Percentiles rank a stretch among this genome's conserved stretches.
Evolutionary conservation across 345 rosid species (phyloP).

Genomic region (Leavenworthia alabamica): DNA sequence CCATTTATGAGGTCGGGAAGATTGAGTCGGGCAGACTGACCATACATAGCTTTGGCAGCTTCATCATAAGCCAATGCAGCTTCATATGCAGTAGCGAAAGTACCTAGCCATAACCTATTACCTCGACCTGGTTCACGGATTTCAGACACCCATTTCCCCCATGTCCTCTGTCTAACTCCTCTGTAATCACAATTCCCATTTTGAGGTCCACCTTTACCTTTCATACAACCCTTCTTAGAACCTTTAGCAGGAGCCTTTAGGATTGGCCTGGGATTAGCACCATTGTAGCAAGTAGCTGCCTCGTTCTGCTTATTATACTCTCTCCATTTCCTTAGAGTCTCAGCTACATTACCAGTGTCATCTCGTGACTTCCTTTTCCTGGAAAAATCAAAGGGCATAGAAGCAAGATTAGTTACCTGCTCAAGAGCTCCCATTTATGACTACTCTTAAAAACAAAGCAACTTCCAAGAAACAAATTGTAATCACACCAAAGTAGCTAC

Average conservation of each 20-base stretch:
- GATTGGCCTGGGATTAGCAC: slow-evolving; percentile 7
- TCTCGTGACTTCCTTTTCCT: slow-evolving; percentile 54
- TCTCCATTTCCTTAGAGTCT: slow-evolving; percentile 60
- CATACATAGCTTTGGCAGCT: slow-evolving; percentile 73
- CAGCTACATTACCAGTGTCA: slow-evolving; percentile 37
- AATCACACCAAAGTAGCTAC: slow-evolving; percentile 5
- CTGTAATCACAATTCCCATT: slow-evolving; percentile 47
- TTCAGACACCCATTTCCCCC: slow-evolving; percentile 99
- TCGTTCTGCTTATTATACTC: slow-evolving; percentile 38
- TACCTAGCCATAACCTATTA: slow-evolving; percentile 77
- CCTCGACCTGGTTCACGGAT: slow-evolving; percentile 68
- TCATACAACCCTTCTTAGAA: slow-evolving; percentile 84
- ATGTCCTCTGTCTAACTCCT: slow-evolving; percentile 84
- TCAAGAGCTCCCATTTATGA: slow-evolving; percentile 27
- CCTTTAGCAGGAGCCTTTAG: slow-evolving; percentile 61
- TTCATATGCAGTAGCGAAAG: slow-evolving; percentile 52
- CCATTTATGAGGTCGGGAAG: slow-evolving; percentile 27
- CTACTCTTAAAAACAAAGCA: neutral
- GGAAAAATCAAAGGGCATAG: slow-evolving; percentile 11
- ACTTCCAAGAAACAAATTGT: slow-evolving; percentile 2
- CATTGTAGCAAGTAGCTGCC: slow-evolving; percentile 8
- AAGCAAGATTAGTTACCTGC: slow-evolving; percentile 15
- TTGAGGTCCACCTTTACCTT: slow-evolving; percentile 92
- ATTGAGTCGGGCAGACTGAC: slow-evolving; percentile 53
- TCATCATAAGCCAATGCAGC: slow-evolving; percentile 86